These are phyloP conservation scores for Prunus padus DNA, from an alignment of 306 rosid species.

Conservation along the genomic window DNA sequence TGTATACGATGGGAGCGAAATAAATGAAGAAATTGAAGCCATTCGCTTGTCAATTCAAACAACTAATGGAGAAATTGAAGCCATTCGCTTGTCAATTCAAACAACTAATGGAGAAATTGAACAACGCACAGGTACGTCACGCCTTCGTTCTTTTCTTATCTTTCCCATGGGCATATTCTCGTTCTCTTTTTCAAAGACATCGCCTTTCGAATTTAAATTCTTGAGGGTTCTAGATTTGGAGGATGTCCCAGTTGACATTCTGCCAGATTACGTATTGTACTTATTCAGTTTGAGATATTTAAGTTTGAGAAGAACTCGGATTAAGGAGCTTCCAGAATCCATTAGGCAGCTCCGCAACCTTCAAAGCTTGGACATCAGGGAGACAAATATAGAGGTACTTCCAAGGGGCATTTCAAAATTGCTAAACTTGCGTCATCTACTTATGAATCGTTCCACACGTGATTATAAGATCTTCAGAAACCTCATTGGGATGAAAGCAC, in stretches of 20 bases:
- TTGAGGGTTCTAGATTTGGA: conserved; percentile 23
- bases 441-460: neutral
- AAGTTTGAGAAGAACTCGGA: neutral
- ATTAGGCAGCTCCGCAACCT: conserved; percentile 21
- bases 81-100: conserved; percentile 11
- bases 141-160: conserved; percentile 9
- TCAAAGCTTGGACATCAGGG: conserved; percentile 6
- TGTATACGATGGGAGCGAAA: neutral
- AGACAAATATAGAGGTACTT: neutral
- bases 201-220: neutral
- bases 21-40: neutral
- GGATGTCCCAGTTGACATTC: neutral
- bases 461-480: neutral
- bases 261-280: neutral
- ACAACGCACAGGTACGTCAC: neutral
- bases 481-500: neutral
- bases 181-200: neutral
- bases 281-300: conserved; percentile 17
- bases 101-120: neutral
- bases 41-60: conserved; percentile 10
- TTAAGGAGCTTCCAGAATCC: conserved; percentile 22
- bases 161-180: neutral
- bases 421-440: neutral
- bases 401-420: conserved; percentile 7
- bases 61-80: neutral